phyloP scores from a whole-genome alignment of 2,329 filamentous ascomycete genomes.

The Colletotrichum simmondsii region DNA sequence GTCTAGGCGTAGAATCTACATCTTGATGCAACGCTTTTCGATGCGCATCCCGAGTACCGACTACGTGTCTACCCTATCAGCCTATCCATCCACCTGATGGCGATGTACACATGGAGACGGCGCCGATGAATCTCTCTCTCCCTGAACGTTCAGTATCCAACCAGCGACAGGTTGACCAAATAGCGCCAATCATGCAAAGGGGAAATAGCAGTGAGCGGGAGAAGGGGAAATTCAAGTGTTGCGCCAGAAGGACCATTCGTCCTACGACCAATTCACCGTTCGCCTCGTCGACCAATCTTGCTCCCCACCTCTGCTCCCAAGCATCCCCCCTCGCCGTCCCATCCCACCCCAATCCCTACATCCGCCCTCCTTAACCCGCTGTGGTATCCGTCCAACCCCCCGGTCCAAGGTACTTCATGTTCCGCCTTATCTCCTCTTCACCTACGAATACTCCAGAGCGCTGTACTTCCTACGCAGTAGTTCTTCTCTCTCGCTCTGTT shows the following conservation, averaged over 20 bases:
- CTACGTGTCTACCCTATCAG: neutral
- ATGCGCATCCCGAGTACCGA: neutral
- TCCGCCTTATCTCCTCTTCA: conserved; percentile 34
- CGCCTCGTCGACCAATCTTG: conserved; percentile 23
- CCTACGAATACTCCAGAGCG: conserved; percentile 6
- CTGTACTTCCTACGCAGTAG: neutral
- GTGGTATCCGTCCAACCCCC: conserved; percentile 29
- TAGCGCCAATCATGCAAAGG: neutral
- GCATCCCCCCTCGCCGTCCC: conserved; percentile 21
- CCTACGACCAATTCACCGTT: conserved; percentile 8
- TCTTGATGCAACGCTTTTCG: neutral
- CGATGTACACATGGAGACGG: neutral
- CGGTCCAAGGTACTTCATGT: conserved; percentile 24
- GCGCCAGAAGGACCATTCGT: neutral
- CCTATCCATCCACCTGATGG: too few species aligned
- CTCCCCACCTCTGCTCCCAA: conserved; percentile 25
- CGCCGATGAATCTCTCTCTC: neutral
- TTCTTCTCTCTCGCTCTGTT: conserved; percentile 18
- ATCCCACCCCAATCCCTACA: conserved; percentile 34
- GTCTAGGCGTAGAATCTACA: conserved; percentile 4
- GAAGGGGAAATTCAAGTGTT: neutral
- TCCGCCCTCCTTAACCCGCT: conserved; percentile 32
- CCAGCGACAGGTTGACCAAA: conserved; percentile 2
- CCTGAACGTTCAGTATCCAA: neutral
- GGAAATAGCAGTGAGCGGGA: neutral